Evolutionary conservation across 164 flowering plant species (phyloP), one percentile per base, ranked within the genome.

Genomic region (Sextonia rubra): DNA sequence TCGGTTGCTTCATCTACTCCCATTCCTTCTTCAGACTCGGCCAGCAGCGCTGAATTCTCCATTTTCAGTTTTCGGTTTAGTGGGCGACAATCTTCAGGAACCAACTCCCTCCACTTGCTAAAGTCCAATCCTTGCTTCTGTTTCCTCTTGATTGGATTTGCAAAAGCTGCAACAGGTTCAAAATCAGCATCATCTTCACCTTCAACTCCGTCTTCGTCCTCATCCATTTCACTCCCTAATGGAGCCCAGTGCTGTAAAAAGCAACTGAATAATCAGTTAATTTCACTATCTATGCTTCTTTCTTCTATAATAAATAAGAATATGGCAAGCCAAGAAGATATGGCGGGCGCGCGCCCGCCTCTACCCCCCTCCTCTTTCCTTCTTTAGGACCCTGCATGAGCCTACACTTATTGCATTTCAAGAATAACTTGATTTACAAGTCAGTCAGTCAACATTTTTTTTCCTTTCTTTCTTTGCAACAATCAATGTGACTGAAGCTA

Each of bases 211-310:
- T 78, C 83, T 12, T 78, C 79, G 23, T 66, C 81, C 47, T 60
- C 77, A 48, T 61, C 77, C 68, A 27, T 52, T 30, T 71, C 66
- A 73, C 69, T 75, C 44, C 71, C 71, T 8, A 73, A 18, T 5
- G 99, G 92, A 69, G 75, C 77, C 94, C 96, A 89, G 78, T 89
- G 92, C 99, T 92, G 87, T 70, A 2, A 78, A 71, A 84, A 17
- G 70, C 8, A 44, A 68, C 32, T 24, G 44, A 55, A 20, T 24
- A 56, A 74, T 62, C 72, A 48, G 68, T 25, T 37, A 0, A 37
- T 37, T 69, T 69, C 8, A 2, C 25, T 2, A 66, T 17, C 17
- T 20, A n/a, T 12, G 2, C 23, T 22, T 67, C 26, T 44, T 67
- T 67, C 30, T 32, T 26, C 49, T 11, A 37, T 37, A 9, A 37